Evolutionary conservation across 1,284 basidiomycete genomes (phyloP), one percentile per base, ranked within the genome.

Genomic region (Melampsora larici-populina): DNA sequence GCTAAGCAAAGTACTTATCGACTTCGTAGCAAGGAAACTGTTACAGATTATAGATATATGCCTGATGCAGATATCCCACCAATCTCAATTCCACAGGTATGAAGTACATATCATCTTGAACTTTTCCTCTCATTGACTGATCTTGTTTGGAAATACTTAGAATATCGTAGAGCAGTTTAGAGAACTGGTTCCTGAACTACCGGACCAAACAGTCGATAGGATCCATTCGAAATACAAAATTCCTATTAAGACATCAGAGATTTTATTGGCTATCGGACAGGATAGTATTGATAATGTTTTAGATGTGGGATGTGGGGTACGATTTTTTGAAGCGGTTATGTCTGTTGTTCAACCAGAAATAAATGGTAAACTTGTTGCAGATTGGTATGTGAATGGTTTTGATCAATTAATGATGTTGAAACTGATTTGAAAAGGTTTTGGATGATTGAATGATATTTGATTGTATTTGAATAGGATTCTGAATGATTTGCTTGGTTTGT

Each of bases 41-140:
- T 93, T 0, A 92, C 92, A 5, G 96, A 99, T 83, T 99, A 99
- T 84, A 88, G 96, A 8, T 99, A 97, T 85, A 95, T 99, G 93
- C 97, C 97, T 0, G 97, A 99, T 83, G 90, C 93, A 0, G 98
- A 99, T 82, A 85, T 99, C 0, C 93, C 93, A 0, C 89, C 91
- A 0, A 83, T 95, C 5, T 82, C 89, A 33, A 84, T 97, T n/a
- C 78, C 81, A 6, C 49, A 80, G 24, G 80, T 81, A 26, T 43
- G 78, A 72, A 18, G 13, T 40, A 7, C 46, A 60, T 49, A 63
- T 60, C 60, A 31, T 21, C 55, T 43, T 67, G 6, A 33, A 31
- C 33, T 63, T n/a, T n/a, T 71, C 17, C 24, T 33, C 18, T 21
- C n/a, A 40, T 48, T 24, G 48, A 7, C 40, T 48, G 26, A 51